These are phyloP conservation scores for Rhizoclosmatium sp. DNA, from an alignment of 192 early-diverging fungal species.

Conservation along the genomic window DNA sequence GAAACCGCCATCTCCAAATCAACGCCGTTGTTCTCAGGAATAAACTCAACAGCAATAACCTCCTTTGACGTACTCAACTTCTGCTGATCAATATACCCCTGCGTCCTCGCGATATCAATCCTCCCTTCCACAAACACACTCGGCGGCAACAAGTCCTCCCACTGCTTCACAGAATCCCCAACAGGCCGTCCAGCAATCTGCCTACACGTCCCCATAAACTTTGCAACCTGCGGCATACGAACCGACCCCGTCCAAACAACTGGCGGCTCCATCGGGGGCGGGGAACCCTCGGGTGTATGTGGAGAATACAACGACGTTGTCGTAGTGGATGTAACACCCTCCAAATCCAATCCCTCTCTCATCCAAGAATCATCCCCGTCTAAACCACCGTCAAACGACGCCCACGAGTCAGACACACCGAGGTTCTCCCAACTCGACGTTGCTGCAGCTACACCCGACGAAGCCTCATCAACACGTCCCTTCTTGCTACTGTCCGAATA, in stretches of 20 bases:
- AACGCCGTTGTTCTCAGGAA: slow-evolving; percentile 32
- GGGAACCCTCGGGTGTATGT: slow-evolving; percentile 40
- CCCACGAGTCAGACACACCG: slow-evolving; percentile 19
- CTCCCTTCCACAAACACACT: slow-evolving; percentile 72
- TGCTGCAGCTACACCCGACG: neutral
- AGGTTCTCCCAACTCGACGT: slow-evolving; percentile 20
- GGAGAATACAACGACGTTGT: neutral
- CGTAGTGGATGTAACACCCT: neutral
- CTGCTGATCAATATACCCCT: slow-evolving; percentile 66
- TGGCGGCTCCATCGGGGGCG: slow-evolving; percentile 4
- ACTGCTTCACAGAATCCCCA: slow-evolving; percentile 43
- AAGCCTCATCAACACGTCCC: slow-evolving; percentile 6
- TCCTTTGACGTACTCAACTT: slow-evolving; percentile 62
- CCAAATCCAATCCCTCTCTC: neutral
- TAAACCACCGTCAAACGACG: neutral
- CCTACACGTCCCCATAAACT: slow-evolving; percentile 60
- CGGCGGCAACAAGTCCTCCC: slow-evolving; percentile 68
- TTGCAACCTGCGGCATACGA: slow-evolving; percentile 70
- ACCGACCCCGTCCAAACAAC: slow-evolving; percentile 70
- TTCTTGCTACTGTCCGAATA: neutral
- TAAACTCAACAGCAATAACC: slow-evolving; percentile 68
- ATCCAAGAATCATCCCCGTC: slow-evolving; percentile 26
- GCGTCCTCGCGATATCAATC: slow-evolving; percentile 56
- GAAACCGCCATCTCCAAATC: slow-evolving; percentile 17
- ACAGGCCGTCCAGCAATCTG: slow-evolving; percentile 68